Percentiles rank a stretch among this genome's conserved stretches.
Evolutionary conservation across 768 basidiomycete species (phyloP).

Genomic region (Pleurotus citrinopileatus): DNA sequence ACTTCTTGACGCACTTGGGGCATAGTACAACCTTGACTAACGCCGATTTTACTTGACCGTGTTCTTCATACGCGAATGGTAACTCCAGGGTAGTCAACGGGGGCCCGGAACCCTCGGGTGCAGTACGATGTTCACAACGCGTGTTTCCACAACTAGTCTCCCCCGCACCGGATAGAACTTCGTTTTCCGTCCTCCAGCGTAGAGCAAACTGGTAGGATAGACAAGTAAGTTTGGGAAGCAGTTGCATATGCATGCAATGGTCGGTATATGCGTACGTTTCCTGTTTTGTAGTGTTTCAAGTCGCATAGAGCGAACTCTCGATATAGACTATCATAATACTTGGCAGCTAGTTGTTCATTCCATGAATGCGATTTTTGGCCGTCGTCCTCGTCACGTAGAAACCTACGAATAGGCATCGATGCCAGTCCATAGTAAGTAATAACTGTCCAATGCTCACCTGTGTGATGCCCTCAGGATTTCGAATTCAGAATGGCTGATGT

Average conservation of each 20-base stretch:
- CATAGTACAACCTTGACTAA: conserved; percentile 93
- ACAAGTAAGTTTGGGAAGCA: not conserved
- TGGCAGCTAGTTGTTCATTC: conserved; percentile 84
- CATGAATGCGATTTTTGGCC: conserved; percentile 46
- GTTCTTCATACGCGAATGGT: conserved; percentile 86
- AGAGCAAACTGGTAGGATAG: conserved; percentile 64
- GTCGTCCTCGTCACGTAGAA: conserved; percentile 69
- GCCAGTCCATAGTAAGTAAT: not conserved
- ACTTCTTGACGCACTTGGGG: conserved; percentile 70
- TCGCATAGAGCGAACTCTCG: conserved; percentile 92
- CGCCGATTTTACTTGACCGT: conserved; percentile 69
- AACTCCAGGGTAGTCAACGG: conserved; percentile 78
- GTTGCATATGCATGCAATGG: not conserved
- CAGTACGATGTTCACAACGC: conserved; percentile 67
- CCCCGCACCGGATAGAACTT: conserved; percentile 83
- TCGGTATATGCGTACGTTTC: conserved; percentile 54
- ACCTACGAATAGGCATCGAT: conserved; percentile 39
- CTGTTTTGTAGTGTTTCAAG: conserved; percentile 93
- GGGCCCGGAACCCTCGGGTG: conserved; percentile 18
- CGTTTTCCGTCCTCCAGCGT: conserved; percentile 90
- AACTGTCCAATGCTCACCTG: conserved; percentile 40
- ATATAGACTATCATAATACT: conserved; percentile 86
- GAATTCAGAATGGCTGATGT: conserved; percentile 46
- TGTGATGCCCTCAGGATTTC: conserved; percentile 75
- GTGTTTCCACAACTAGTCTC: conserved; percentile 89